These are phyloP conservation scores for Aureoboletus auriporus DNA, from an alignment of 768 basidiomycete genomes.

Conservation along the genomic window DNA sequence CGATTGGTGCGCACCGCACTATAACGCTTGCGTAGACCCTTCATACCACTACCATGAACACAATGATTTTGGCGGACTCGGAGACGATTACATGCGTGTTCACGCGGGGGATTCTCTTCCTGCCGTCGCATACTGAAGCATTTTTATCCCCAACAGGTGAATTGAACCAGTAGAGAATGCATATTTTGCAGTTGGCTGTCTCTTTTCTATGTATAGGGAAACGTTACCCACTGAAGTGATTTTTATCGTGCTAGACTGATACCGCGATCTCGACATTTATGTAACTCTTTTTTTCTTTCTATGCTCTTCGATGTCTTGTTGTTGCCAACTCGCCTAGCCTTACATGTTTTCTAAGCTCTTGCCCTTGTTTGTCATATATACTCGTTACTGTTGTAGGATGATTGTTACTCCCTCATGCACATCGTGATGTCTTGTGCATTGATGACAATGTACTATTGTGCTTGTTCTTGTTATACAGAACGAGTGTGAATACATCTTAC, in stretches of 20 bases:
- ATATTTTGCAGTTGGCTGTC: neutral
- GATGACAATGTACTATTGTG: too few relatives aligned
- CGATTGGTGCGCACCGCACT: conserved; percentile 24
- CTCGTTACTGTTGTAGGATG: conserved; percentile 1
- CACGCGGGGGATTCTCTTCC: conserved; percentile 14
- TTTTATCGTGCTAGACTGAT: conserved; percentile 1
- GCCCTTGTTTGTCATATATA: too few relatives aligned
- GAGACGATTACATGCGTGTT: conserved; percentile 14
- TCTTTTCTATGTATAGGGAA: neutral
- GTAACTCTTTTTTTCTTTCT: neutral
- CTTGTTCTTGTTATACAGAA: too few relatives aligned
- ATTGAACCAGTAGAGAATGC: conserved; percentile 1
- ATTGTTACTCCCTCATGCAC: neutral
- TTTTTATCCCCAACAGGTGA: neutral
- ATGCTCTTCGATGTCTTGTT: conserved; percentile 2
- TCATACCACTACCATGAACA: conserved; percentile 9
- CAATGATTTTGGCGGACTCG: conserved; percentile 9
- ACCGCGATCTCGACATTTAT: neutral
- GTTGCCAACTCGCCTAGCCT: neutral
- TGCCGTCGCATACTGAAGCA: conserved; percentile 18
- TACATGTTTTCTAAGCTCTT: neutral
- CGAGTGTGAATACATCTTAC: too few relatives aligned
- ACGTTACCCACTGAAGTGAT: too few relatives aligned
- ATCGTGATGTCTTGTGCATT: neutral
- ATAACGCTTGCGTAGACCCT: conserved; percentile 8